These are phyloP conservation scores for Phytopythium oedochilum DNA, from an alignment of 352 stramenopile species.

Conservation along the genomic window DNA sequence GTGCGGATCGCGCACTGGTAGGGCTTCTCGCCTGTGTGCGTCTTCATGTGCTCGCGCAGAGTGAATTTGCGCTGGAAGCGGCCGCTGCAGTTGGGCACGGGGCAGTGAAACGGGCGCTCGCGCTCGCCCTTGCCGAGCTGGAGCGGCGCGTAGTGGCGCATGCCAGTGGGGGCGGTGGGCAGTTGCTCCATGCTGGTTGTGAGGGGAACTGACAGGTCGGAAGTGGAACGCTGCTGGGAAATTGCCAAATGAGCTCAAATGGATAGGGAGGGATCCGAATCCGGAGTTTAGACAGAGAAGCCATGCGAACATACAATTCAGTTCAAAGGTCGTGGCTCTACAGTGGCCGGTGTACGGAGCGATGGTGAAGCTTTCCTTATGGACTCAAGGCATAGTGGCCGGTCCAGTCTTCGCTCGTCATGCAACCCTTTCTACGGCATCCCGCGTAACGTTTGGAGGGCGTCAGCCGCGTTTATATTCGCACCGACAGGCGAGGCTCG, in stretches of 20 bases:
- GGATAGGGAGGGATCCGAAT: background rate
- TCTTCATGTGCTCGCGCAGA: constrained; percentile 69
- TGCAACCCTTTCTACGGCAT: background rate
- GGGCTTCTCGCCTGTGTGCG: too few species aligned
- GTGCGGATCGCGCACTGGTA: too few species aligned
- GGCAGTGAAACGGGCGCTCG: constrained; percentile 34
- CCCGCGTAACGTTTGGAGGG: background rate
- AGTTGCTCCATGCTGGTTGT: constrained; percentile 17
- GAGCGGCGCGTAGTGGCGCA: constrained; percentile 3
- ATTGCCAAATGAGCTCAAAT: constrained; percentile 34
- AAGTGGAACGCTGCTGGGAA: constrained; percentile 13
- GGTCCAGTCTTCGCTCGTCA: constrained; percentile 2
- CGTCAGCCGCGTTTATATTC: background rate
- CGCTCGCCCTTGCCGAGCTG: constrained; percentile 14
- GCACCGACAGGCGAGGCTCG: background rate
- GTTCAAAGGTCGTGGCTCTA: background rate
- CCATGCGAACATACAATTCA: background rate
- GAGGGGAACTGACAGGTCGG: background rate
- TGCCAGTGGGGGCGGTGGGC: background rate
- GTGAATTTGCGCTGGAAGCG: constrained; percentile 74
- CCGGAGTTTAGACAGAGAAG: background rate
- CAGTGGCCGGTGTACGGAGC: background rate
- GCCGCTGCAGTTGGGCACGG: constrained; percentile 28
- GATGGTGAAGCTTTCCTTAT: background rate
- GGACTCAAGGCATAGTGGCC: background rate